Evolutionary conservation across 164 flowering plant genomes (phyloP).

Genomic region (Santalum album): DNA sequence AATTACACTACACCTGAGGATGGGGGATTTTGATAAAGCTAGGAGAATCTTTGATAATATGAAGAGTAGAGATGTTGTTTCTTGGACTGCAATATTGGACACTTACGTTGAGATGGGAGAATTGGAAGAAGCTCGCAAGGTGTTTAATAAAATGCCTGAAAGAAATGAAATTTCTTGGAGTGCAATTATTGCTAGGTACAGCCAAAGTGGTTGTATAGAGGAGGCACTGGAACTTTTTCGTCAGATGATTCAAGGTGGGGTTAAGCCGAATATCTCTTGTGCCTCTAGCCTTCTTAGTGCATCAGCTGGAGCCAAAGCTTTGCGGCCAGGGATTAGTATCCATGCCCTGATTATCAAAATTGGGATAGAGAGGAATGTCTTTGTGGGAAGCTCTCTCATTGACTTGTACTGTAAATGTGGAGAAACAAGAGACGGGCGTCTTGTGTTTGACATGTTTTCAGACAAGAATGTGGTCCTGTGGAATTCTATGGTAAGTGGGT

Average conservation of each 20-base stretch:
- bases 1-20: constrained; percentile 34
- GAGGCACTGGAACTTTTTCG: constrained; percentile 30
- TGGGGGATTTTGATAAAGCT: constrained; percentile 42
- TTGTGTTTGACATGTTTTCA: constrained; percentile 29
- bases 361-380: constrained; percentile 35
- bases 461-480: constrained; percentile 42
- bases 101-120: constrained; percentile 26
- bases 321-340: constrained; percentile 21
- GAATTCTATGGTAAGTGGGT: constrained; percentile 58
- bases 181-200: constrained; percentile 41
- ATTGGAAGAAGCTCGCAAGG: constrained; percentile 24
- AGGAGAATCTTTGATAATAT: constrained; percentile 36
- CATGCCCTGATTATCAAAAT: constrained; percentile 30
- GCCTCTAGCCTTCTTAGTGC: constrained; percentile 25
- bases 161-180: constrained; percentile 48
- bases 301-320: constrained; percentile 20
- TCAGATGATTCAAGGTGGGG: constrained; percentile 23
- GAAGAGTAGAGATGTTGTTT: constrained; percentile 32
- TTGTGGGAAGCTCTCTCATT: constrained; percentile 38
- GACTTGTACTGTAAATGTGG: constrained; percentile 59
- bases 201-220: constrained; percentile 27
- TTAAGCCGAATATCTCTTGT: constrained; percentile 26
- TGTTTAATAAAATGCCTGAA: constrained; percentile 43
- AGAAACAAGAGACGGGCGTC: constrained; percentile 28
- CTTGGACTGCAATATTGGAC: constrained; percentile 46